Evolutionary conservation across 2,329 filamentous ascomycete species (phyloP).

Genomic region (Pseudogymnoascus sp.): DNA sequence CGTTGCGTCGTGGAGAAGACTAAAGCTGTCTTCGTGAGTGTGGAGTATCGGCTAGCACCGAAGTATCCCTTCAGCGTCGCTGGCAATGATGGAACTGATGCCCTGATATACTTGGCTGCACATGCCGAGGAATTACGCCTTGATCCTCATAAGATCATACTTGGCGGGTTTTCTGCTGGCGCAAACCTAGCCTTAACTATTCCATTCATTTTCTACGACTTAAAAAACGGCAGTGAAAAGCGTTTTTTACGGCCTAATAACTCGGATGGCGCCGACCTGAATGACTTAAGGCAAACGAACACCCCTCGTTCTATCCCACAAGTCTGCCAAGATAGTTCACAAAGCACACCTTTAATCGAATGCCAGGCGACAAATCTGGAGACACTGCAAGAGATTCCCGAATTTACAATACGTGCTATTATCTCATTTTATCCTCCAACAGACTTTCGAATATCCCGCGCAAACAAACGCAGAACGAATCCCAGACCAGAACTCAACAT

Average conservation of each 20-base stretch:
- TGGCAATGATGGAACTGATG: constrained; percentile 58
- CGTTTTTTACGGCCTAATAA: constrained; percentile 23
- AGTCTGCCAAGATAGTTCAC: background rate
- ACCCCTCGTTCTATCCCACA: background rate
- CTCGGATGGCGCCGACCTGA: background rate
- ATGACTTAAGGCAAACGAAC: background rate
- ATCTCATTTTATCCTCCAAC: constrained; percentile 55
- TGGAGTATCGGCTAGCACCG: constrained; percentile 62
- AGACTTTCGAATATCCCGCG: constrained; percentile 52
- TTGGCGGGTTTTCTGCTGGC: constrained; percentile 51
- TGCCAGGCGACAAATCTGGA: constrained; percentile 26
- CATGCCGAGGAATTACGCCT: constrained; percentile 51
- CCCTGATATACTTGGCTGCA: constrained; percentile 51
- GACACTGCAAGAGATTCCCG: constrained; percentile 29
- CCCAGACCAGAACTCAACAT: constrained; percentile 50
- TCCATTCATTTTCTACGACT: constrained; percentile 39
- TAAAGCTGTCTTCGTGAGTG: constrained; percentile 52
- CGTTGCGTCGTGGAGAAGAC: constrained; percentile 43
- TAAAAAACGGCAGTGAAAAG: constrained; percentile 33
- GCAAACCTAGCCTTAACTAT: constrained; percentile 44
- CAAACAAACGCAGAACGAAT: constrained; percentile 47
- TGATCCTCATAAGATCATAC: constrained; percentile 46
- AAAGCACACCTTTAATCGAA: constrained; percentile 21
- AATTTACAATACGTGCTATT: constrained; percentile 44
- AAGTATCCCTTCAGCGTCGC: constrained; percentile 56